Base-by-base conservation (phyloP, 805 yeast genomes). In the Teunomyces pallodes region DNA sequence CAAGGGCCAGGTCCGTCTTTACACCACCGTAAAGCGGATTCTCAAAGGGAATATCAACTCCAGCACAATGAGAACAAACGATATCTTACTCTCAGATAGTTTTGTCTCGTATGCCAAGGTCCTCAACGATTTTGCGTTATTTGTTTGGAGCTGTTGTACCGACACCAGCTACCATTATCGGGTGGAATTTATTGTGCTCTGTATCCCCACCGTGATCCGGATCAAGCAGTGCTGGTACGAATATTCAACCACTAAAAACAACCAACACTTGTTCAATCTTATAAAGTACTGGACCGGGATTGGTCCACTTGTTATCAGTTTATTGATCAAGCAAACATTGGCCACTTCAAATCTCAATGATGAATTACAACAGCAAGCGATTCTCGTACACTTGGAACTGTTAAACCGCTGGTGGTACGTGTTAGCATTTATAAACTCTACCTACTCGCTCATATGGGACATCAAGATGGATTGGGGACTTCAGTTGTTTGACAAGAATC, bases 371-470 rank as follows among this genome's bases (percentile, higher is more conserved):
- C 35, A 57, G 24, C 46, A 51, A 38, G 28, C 42, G 12, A 50
- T 62, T 3, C 27, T 61, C 14, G 17, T 24, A 1, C 46, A 48
- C 14, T 51, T 71, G 13, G 51, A 58, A 10, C 14, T 7, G 2
- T 56, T 71, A 5, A 65, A 74, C 48, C 44, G 54, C 2, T 61
- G 71, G 57, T 80, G 83, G 84, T 74, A 72, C 46, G 36, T 73
- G 2, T 59, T 66, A 4, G 67, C 75, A 3, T 59, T 84, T 1
- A 57, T 87, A 36, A 90, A 87, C 61, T 86, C 98, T 0, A 57
- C 81, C 0, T 94, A 87, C 64, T 79, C 96, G 12, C 87, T 89
- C 51, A 69, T 81, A 47, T 94, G 99, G 99, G 99, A 94, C 65
- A 66, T 92, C 9, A 77, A 78, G 44, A 81, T 82, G 77, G 99